phyloP scores from a whole-genome alignment of 2,329 filamentous ascomycete species.

The Ophiostoma perfectum region DNA sequence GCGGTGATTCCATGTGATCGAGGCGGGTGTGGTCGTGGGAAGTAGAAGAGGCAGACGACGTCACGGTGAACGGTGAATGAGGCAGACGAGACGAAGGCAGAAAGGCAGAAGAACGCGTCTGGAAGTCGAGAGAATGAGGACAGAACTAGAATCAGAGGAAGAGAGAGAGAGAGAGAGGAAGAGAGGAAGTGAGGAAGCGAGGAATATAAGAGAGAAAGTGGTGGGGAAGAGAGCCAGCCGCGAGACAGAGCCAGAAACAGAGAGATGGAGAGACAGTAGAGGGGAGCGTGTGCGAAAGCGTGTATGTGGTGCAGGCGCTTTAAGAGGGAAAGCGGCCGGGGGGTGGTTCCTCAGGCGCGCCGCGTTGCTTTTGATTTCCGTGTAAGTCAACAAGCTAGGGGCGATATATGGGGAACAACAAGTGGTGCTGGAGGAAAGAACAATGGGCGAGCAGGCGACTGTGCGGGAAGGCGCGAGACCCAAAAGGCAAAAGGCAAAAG shows the following conservation, averaged over 20 bases:
- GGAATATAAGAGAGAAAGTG: slow-evolving; percentile 9
- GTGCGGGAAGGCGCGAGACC: too few relatives aligned
- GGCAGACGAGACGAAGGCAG: not conserved
- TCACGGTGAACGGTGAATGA: not conserved
- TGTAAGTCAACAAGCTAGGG: slow-evolving; percentile 17
- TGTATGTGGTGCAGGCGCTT: slow-evolving; percentile 3
- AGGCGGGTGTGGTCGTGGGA: not conserved
- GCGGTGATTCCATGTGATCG: slow-evolving; percentile 2
- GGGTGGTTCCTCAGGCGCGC: slow-evolving; percentile 10
- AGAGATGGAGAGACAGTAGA: not conserved
- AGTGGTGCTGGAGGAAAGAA: not conserved
- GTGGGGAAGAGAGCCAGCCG: not conserved
- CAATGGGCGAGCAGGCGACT: not conserved
- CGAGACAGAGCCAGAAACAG: not conserved
- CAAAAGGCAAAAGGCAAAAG: not conserved
- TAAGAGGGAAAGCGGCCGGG: slow-evolving; percentile 11
- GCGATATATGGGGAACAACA: slow-evolving; percentile 15
- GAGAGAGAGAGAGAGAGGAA: not conserved
- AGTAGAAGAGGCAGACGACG: not conserved
- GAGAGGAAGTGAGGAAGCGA: not conserved
- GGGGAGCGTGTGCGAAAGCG: not conserved
- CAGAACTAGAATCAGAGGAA: too few relatives aligned
- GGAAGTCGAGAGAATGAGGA: too few relatives aligned
- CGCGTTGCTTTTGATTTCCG: slow-evolving; percentile 13
- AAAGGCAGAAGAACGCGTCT: not conserved